Conservation (phyloP, 306 rosid species). For the Mimosa bimucronata region DNA sequence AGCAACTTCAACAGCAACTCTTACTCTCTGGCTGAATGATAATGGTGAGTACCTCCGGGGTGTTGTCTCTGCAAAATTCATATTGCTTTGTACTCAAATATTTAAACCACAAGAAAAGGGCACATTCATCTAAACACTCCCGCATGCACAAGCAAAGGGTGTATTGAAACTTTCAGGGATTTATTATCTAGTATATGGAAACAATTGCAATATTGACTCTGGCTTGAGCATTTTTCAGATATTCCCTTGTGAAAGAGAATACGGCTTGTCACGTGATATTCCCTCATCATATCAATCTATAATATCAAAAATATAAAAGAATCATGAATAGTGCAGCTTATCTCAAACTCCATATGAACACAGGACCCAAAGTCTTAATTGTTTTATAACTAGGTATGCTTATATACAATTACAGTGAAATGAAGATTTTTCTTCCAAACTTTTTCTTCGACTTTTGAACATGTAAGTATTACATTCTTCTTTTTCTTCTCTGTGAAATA, state of each 20-base stretch:
- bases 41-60: conserved; percentile 87
- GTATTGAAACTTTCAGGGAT: neutral
- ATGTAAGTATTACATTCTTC: neutral
- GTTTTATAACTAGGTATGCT: neutral
- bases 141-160: conserved; percentile 15
- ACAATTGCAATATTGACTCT: neutral
- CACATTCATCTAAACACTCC: conserved; percentile 26
- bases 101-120: conserved; percentile 14
- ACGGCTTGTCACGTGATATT: neutral
- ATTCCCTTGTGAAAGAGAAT: neutral
- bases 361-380: neutral
- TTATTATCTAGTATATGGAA: conserved; percentile 2
- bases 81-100: conserved; percentile 36
- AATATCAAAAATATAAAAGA: no score
- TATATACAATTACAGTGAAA: neutral
- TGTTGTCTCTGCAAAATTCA: conserved; percentile 75
- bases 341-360: neutral
- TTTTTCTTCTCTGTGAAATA: conserved; percentile 1
- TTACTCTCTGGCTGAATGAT: conserved; percentile 80
- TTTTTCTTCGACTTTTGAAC: neutral
- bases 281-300: neutral
- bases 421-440: neutral
- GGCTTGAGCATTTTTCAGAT: neutral
- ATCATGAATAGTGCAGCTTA: neutral
- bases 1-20: conserved; percentile 82